Percentiles rank a stretch among this genome's conserved stretches.
phyloP scores from a whole-genome alignment of 768 basidiomycete species.

The Trametes sanguinea region DNA sequence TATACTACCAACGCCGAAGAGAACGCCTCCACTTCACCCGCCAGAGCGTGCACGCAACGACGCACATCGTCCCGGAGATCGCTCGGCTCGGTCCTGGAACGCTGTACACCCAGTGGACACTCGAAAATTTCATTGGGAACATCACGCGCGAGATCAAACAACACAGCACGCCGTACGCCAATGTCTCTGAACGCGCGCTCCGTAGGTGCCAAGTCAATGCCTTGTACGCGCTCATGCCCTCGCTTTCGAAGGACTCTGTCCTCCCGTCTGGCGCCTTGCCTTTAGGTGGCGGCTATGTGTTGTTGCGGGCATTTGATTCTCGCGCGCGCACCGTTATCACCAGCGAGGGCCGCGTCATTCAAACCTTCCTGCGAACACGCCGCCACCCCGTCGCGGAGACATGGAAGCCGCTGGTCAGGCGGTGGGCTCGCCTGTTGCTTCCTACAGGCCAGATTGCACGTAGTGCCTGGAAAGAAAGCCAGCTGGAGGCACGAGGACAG shows the following conservation, averaged over 20 bases:
- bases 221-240: slow-evolving; percentile 12
- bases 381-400: too few relatives aligned
- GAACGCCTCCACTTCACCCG: slow-evolving; percentile 37
- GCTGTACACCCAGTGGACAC: slow-evolving; percentile 24
- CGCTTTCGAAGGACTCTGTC: too few relatives aligned
- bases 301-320: too few relatives aligned
- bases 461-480: not conserved
- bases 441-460: not conserved
- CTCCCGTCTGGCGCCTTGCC: too few relatives aligned
- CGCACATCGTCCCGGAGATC: slow-evolving; percentile 34
- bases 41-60: slow-evolving; percentile 35
- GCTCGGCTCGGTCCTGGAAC: slow-evolving; percentile 22
- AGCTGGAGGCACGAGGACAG: not conserved
- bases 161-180: slow-evolving; percentile 29
- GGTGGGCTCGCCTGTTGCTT: too few relatives aligned
- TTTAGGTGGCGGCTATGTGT: too few relatives aligned
- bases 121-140: slow-evolving; percentile 31
- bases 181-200: slow-evolving; percentile 28
- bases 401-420: too few relatives aligned
- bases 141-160: slow-evolving; percentile 31
- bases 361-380: too few relatives aligned
- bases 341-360: too few relatives aligned
- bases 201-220: slow-evolving; percentile 29
- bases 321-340: too few relatives aligned
- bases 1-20: slow-evolving; percentile 35